Percentiles rank a stretch among this genome's conserved stretches.
Evolutionary conservation across 208 protist species (phyloP).

Genomic region (Trypanosoma platydactyli): DNA sequence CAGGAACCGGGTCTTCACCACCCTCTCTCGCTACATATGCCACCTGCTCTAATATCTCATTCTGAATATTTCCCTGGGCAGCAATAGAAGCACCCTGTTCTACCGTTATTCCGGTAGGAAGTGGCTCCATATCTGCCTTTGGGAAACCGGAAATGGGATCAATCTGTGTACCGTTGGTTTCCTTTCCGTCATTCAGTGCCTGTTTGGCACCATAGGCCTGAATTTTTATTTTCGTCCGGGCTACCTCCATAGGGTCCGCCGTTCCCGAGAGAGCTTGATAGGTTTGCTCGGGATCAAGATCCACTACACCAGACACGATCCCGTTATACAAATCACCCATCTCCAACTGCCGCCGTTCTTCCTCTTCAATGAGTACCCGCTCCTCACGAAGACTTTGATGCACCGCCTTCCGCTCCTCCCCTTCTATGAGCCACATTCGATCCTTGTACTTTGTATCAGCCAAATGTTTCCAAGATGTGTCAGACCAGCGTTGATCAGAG

Average conservation of each 20-base stretch:
- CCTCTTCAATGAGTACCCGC: conserved; percentile 60
- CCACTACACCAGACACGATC: conserved; percentile 72
- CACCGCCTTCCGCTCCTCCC: conserved; percentile 82
- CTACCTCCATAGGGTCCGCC: conserved; percentile 80
- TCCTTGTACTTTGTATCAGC: conserved; percentile 86
- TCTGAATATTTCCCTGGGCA: conserved; percentile 67
- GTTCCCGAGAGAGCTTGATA: conserved; percentile 84
- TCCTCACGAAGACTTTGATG: conserved; percentile 77
- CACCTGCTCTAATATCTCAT: conserved; percentile 79
- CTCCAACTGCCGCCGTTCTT: conserved; percentile 78
- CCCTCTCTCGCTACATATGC: conserved; percentile 56
- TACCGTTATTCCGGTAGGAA: conserved; percentile 81
- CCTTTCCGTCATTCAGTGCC: conserved; percentile 40
- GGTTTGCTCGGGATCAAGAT: conserved; percentile 85
- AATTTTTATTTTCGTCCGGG: conserved; percentile 87
- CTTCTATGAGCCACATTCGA: conserved; percentile 90
- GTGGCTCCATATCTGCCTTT: conserved; percentile 67
- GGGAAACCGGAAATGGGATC: conserved; percentile 82
- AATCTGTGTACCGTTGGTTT: conserved; percentile 31
- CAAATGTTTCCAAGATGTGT: conserved; percentile 90
- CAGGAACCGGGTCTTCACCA: conserved; percentile 56
- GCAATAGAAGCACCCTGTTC: conserved; percentile 81
- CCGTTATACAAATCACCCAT: conserved; percentile 82
- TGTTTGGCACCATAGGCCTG: conserved; percentile 76
- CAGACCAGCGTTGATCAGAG: conserved; percentile 85